Conservation (phyloP, 495 filamentous ascomycete species). For the Penicillium tannophilum region DNA sequence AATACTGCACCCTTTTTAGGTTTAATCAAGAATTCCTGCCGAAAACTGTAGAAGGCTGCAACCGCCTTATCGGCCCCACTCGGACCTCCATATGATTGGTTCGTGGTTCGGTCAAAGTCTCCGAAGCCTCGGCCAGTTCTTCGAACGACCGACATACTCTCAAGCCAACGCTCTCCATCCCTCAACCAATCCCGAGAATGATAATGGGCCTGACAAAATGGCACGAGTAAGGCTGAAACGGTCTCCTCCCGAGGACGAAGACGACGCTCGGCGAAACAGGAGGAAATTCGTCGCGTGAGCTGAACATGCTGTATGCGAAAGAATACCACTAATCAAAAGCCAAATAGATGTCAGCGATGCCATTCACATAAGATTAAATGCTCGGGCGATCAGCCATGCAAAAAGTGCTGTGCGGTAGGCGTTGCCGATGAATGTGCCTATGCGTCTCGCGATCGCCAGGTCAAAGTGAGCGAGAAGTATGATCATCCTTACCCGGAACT, state of each 20-base stretch:
- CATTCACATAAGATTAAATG: constrained; percentile 52
- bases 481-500: constrained; percentile 3
- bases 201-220: constrained; percentile 20
- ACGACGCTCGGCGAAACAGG: constrained; percentile 26
- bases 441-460: constrained; percentile 42
- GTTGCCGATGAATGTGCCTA: constrained; percentile 44
- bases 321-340: constrained; percentile 7
- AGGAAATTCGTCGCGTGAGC: constrained; percentile 44
- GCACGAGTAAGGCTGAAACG: constrained; percentile 21
- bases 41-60: no score
- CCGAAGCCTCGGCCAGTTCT: constrained; percentile 7
- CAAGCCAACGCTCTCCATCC: not conserved
- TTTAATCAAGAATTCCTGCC: no score
- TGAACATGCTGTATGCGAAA: not conserved
- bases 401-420: constrained; percentile 40
- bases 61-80: no score
- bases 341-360: constrained; percentile 44
- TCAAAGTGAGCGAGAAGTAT: constrained; percentile 50
- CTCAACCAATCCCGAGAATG: constrained; percentile 14
- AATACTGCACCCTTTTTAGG: no score
- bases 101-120: not conserved
- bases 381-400: constrained; percentile 45
- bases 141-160: constrained; percentile 6
- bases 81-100: not conserved
- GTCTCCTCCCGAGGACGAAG: constrained; percentile 13